These are phyloP conservation scores for Angomonas desouzai DNA, from an alignment of 208 protist species.

Conservation along the genomic window DNA sequence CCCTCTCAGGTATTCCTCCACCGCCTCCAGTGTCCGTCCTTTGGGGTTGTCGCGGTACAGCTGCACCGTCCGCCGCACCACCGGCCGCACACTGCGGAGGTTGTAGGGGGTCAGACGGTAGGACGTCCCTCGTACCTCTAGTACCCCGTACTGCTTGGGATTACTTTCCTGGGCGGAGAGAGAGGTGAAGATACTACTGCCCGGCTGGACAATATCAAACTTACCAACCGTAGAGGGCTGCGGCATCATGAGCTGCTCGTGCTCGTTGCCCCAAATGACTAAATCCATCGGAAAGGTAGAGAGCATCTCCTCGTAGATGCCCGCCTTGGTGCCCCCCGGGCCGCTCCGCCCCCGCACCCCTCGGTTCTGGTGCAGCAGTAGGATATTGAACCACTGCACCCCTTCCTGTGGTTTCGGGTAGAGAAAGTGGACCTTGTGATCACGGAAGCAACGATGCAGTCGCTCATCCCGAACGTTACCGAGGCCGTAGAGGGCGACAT, in stretches of 20 bases:
- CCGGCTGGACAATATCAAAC: constrained; percentile 97
- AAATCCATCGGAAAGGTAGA: constrained; percentile 92
- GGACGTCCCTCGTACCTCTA: constrained; percentile 77
- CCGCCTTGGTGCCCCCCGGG: constrained; percentile 59
- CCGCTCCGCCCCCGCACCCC: constrained; percentile 45
- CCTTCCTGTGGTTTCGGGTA: constrained; percentile 61
- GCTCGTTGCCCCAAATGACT: constrained; percentile 99
- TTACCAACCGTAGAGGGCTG: constrained; percentile 35
- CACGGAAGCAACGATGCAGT: constrained; percentile 94
- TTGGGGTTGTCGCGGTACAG: constrained; percentile 52
- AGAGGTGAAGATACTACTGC: constrained; percentile 95
- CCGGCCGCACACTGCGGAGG: constrained; percentile 91
- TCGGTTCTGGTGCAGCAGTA: constrained; percentile 98
- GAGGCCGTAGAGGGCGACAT: constrained; percentile 98
- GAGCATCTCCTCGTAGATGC: constrained; percentile 93
- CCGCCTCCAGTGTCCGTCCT: constrained; percentile 71
- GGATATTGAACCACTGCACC: constrained; percentile 95
- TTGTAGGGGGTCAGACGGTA: constrained; percentile 86
- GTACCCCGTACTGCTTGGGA: constrained; percentile 90
- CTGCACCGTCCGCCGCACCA: constrained; percentile 83
- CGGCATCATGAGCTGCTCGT: constrained; percentile 96
- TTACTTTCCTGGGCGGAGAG: constrained; percentile 93
- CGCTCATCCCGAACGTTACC: constrained; percentile 98
- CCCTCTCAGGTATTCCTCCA: constrained; percentile 72
- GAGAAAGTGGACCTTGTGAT: constrained; percentile 92